These are phyloP conservation scores for Myochromella boudieri DNA, from an alignment of 768 basidiomycete genomes.

Conservation along the genomic window DNA sequence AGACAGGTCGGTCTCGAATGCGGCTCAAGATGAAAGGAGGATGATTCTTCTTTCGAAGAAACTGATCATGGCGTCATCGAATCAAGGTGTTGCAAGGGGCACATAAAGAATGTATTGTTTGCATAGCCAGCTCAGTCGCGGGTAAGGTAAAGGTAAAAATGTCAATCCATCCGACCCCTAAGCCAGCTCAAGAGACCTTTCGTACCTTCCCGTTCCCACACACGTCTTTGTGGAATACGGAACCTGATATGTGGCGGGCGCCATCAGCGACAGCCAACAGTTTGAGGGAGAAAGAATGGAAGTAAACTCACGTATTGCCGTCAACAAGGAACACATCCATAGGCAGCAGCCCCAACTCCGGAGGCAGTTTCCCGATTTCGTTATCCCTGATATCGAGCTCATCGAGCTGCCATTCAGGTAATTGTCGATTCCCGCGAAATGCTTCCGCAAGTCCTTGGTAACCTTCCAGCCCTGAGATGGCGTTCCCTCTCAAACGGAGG, in stretches of 20 bases:
- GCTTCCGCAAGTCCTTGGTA: slow-evolving; percentile 59
- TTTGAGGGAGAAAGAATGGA: slow-evolving; percentile 5
- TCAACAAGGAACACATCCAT: slow-evolving; percentile 83
- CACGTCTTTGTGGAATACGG: slow-evolving; percentile 74
- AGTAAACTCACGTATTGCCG: slow-evolving; percentile 68
- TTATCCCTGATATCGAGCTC: slow-evolving; percentile 85
- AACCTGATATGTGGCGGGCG: slow-evolving; percentile 47
- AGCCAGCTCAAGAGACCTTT: slow-evolving; percentile 81
- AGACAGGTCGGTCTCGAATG: too few relatives aligned
- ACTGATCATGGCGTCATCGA: too few relatives aligned
- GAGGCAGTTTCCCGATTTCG: slow-evolving; percentile 66
- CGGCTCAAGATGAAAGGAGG: too few relatives aligned
- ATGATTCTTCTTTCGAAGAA: too few relatives aligned
- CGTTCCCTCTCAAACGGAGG: slow-evolving; percentile 70
- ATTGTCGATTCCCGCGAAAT: slow-evolving; percentile 64
- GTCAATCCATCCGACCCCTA: slow-evolving; percentile 65
- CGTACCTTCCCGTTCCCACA: slow-evolving; percentile 88
- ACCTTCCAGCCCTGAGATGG: slow-evolving; percentile 58
- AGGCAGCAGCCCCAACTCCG: slow-evolving; percentile 72
- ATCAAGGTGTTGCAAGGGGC: too few relatives aligned
- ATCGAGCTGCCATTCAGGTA: slow-evolving; percentile 73
- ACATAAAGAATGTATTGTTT: too few relatives aligned
- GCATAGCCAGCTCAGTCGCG: too few relatives aligned
- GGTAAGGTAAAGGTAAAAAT: too few relatives aligned
- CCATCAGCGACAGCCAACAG: background rate